Conservation (phyloP, 2,329 filamentous ascomycete genomes). For the Pseudogymnoascus pannorum region DNA sequence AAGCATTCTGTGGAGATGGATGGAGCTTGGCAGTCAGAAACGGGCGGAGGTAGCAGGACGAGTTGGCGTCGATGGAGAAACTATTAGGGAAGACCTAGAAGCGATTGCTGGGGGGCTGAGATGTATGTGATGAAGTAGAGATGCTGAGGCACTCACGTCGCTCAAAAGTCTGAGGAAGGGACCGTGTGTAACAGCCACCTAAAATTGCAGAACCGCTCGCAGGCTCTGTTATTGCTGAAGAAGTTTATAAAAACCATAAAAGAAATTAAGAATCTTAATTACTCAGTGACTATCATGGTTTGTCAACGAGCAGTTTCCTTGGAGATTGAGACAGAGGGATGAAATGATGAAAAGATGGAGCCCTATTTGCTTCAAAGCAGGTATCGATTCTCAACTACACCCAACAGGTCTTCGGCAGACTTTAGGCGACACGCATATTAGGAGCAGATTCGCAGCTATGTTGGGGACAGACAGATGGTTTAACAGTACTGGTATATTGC, state of each 20-base stretch:
- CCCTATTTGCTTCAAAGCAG: background rate
- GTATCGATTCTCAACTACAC: background rate
- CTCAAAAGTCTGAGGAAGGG: background rate
- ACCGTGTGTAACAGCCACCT: background rate
- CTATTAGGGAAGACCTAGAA: constrained; percentile 64
- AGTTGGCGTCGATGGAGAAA: constrained; percentile 60
- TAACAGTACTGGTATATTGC: constrained; percentile 2
- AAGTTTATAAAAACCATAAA: background rate
- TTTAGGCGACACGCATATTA: background rate
- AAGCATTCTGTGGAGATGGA: constrained; percentile 64
- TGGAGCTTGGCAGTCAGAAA: constrained; percentile 60
- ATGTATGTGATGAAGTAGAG: constrained; percentile 47
- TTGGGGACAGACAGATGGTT: background rate
- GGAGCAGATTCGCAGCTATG: background rate
- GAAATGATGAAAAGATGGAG: no score
- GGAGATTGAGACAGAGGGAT: background rate
- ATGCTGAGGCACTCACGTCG: background rate
- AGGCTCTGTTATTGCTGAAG: background rate
- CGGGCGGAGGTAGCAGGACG: constrained; percentile 66
- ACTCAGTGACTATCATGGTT: background rate
- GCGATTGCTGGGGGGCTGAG: constrained; percentile 53
- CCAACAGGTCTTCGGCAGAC: background rate
- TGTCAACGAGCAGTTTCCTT: background rate
- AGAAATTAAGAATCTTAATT: background rate
- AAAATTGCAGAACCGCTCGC: background rate